Percentiles rank a stretch among this genome's conserved stretches.
Evolutionary conservation across 2,329 filamentous ascomycete species (phyloP).

Genomic region (Scedosporium boydii): DNA sequence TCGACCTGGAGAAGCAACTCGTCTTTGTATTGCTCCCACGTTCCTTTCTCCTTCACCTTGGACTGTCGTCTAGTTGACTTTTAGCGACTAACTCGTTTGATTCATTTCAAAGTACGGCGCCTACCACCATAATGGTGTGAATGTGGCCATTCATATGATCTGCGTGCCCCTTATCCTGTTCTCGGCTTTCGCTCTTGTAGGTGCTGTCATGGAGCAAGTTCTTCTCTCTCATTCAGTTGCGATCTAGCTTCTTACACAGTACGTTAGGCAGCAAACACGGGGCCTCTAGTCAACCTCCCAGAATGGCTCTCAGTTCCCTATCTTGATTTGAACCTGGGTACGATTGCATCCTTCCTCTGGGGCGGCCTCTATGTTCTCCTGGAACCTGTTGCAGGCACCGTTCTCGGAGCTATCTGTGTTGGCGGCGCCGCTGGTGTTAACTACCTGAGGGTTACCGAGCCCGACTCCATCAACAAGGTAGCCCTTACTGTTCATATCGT

Average conservation of each 20-base stretch:
- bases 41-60: constrained; percentile 4
- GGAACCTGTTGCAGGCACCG: constrained; percentile 81
- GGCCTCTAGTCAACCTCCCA: constrained; percentile 54
- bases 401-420: constrained; percentile 68
- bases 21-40: constrained; percentile 51
- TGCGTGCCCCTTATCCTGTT: constrained; percentile 71
- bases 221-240: constrained; percentile 9
- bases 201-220: constrained; percentile 6
- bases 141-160: constrained; percentile 68
- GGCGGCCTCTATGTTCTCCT: constrained; percentile 78
- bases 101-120: constrained; percentile 59
- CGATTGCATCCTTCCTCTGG: constrained; percentile 57
- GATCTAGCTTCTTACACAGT: not conserved
- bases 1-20: constrained; percentile 75
- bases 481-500: constrained; percentile 61
- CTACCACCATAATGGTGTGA: constrained; percentile 71
- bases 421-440: constrained; percentile 67
- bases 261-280: constrained; percentile 49
- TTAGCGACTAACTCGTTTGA: constrained; percentile 1
- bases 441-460: constrained; percentile 53
- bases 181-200: constrained; percentile 25
- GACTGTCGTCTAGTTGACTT: not conserved
- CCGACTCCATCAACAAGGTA: constrained; percentile 37
- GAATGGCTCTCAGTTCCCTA: constrained; percentile 59
- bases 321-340: constrained; percentile 56